These are phyloP conservation scores for Cryphonectria japonica DNA, from an alignment of 2,329 filamentous ascomycete genomes.

Conservation along the genomic window DNA sequence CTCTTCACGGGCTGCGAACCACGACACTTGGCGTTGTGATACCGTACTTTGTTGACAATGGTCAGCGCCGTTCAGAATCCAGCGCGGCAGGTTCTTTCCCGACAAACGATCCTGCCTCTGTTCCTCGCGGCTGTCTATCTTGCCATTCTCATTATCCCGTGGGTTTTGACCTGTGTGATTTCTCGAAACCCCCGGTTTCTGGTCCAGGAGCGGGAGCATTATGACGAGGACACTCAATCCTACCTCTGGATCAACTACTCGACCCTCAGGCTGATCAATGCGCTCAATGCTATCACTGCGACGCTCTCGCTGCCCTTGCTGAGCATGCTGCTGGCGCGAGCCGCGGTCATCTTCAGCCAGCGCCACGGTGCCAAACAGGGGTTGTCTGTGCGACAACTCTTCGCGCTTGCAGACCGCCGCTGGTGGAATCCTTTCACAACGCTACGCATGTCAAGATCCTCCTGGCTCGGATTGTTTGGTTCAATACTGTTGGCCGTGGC, in stretches of 20 bases:
- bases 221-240: not conserved
- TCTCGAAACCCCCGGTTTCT: not conserved
- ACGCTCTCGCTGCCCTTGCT: constrained; percentile 32
- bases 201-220: not conserved
- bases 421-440: constrained; percentile 25
- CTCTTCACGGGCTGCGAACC: not conserved
- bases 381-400: constrained; percentile 32
- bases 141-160: constrained; percentile 17
- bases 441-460: not conserved
- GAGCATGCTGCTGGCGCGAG: constrained; percentile 29
- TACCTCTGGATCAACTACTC: not conserved
- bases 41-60: constrained; percentile 1
- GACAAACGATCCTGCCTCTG: not conserved
- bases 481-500: constrained; percentile 8
- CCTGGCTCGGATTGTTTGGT: constrained; percentile 1
- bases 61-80: not conserved
- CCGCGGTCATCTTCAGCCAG: constrained; percentile 32
- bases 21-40: not conserved
- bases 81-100: not conserved
- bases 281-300: constrained; percentile 26
- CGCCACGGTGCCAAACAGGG: constrained; percentile 28
- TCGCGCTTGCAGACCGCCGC: constrained; percentile 32
- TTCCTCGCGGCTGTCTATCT: constrained; percentile 13
- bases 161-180: constrained; percentile 17
- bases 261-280: not conserved